Conservation (phyloP, 1,284 basidiomycete genomes). For the Boletus albobrunnescens region DNA sequence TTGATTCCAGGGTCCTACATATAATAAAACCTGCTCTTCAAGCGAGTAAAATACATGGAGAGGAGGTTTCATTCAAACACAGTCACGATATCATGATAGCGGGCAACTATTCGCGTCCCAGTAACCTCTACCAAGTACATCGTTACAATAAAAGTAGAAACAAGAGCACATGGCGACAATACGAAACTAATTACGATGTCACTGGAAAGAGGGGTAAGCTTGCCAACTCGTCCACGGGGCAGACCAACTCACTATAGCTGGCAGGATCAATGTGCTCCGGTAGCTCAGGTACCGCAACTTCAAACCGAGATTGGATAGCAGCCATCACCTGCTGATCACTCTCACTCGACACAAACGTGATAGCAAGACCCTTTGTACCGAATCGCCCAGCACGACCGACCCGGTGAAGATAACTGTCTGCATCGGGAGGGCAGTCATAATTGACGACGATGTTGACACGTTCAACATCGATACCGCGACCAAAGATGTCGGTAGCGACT, state of each 20-base stretch:
- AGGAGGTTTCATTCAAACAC: constrained; percentile 8
- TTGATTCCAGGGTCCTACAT: too few species aligned
- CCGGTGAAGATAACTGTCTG: constrained; percentile 97
- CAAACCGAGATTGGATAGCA: constrained; percentile 87
- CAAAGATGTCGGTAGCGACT: constrained; percentile 97
- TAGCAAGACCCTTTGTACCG: constrained; percentile 99
- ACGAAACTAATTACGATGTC: constrained; percentile 27
- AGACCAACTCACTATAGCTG: constrained; percentile 67
- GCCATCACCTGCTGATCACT: constrained; percentile 92
- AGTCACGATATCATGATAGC: constrained; percentile 2
- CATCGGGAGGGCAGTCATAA: constrained; percentile 94
- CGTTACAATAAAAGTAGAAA: constrained; percentile 14
- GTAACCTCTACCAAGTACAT: constrained; percentile 21
- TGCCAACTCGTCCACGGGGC: too few species aligned
- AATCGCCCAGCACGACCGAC: constrained; percentile 99
- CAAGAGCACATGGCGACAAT: constrained; percentile 3
- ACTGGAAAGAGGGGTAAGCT: constrained; percentile 16
- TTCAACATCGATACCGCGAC: constrained; percentile 96
- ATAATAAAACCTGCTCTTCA: too few species aligned
- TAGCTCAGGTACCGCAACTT: constrained; percentile 88
- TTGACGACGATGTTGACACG: constrained; percentile 96
- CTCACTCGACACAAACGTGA: constrained; percentile 93
- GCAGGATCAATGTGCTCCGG: constrained; percentile 91
- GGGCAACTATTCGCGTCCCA: constrained; percentile 1
- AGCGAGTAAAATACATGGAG: not conserved